Evolutionary conservation across 1,139 yeast genomes (phyloP), one percentile per base, ranked within the genome.

Genomic region (Suhomyces atakaporum): DNA sequence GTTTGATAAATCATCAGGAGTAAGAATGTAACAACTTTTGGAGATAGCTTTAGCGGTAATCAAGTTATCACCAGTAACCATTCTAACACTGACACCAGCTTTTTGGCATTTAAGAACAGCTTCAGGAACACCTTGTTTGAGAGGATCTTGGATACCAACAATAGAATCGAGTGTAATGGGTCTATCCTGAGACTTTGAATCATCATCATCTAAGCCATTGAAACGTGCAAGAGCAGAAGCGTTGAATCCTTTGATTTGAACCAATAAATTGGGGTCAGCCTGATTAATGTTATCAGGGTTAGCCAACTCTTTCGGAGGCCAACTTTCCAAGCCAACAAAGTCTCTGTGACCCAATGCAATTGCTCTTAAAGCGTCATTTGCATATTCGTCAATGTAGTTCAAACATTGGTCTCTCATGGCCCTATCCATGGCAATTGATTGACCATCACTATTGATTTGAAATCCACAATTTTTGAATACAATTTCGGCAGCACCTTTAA

Each of bases 41-140:
- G 97, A 88, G 48, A 92, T 92, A 1, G 97, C 95, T 49, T 78
- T 79, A 6, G 98, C 98, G 5, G 98, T 92, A 33, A 79, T 69
- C 42, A 90, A 59, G 56, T 90, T 90, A 60, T 92, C 98, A 61
- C 98, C 98, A 16, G 98, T 92, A 34, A 92, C 97, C 98, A 92
- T 92, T 51, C 97, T 77, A 18, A 92, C 97, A 19, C 84, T 77
- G 12, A 92, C 97, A 38, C 98, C 97, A 1, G 98, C 97, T 27
- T 70, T 70, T 50, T 80, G 82, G 65, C 98, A 92, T 55, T 83
- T 84, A 23, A 73, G 69, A 14, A 92, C 96, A 1, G 98, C 95
- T 38, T 84, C 81, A 18, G 81, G 75, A n/a, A 92, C 97, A 44
- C 97, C 97, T 7, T 77, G 77, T 50, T 97, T 81, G 45, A 92